Evolutionary conservation across 768 basidiomycete species (phyloP), one percentile per base, ranked within the genome.

Genomic region (Guyanaporus albipodus): DNA sequence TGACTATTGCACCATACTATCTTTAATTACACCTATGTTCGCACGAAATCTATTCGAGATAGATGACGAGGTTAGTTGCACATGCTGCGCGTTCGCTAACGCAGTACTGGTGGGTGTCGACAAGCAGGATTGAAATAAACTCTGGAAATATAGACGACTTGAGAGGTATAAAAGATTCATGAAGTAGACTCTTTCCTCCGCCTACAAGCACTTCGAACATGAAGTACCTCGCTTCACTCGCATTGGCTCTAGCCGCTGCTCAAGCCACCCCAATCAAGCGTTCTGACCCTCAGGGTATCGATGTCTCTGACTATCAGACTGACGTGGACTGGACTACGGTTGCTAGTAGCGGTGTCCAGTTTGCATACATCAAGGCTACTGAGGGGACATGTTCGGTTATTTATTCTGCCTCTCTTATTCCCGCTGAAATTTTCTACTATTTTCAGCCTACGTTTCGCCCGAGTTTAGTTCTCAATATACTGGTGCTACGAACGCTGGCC

Each of bases 401-500:
- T 32, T 32, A 14, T 7, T n/a, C 17, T 32, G n/a, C 7, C 7
- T 32, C 31, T 17, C 12, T 32, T 7, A 8, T 6, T 32, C 31
- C 4, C 4, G 15, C 6, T 17, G 31, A 32, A 6, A 11, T 32
- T 14, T 8, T 3, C 15, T 8, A n/a, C 17, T n/a, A 8, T n/a
- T 12, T n/a, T 32, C 21, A 23, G 34, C 28, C 40, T 32, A 34
- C 23, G 42, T 42, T 8, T 55, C 48, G 3, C 31, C 63, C 17
- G 3, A 61, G 0, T 82, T 72, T 54, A 62, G 14, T 4, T 70
- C 67, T 53, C 70, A 84, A 52, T 84, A 80, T 55, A 71, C 44
- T 2, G 79, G 80, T 8, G 79, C 82, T 3, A 80, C 78, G 2
- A 70, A 73, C 26, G 74, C 70, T 6, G 74, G 73, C 15, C 61